Evolutionary conservation across 2,329 filamentous ascomycete species (phyloP).

Genomic region (Calonectria pseudoturangicola): DNA sequence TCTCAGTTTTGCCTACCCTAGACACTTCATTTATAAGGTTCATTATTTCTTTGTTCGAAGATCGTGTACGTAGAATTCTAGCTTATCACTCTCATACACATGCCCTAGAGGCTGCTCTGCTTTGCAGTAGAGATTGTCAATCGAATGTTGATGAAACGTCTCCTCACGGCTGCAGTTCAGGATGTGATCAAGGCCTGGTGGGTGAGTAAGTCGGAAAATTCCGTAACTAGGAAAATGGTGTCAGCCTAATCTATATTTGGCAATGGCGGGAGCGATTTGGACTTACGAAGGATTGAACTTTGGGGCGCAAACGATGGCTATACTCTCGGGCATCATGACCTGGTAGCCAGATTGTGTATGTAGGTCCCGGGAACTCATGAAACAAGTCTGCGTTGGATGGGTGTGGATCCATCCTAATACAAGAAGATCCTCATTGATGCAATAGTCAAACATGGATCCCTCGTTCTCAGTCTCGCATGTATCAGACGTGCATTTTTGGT

Average conservation of each 20-base stretch:
- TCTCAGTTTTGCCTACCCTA: constrained; percentile 4
- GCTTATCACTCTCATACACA: constrained; percentile 79
- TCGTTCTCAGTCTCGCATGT: constrained; percentile 97
- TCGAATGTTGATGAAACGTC: constrained; percentile 85
- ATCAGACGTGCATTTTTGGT: constrained; percentile 91
- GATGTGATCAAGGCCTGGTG: constrained; percentile 91
- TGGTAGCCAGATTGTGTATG: constrained; percentile 97
- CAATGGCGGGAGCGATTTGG: not conserved
- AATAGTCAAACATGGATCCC: constrained; percentile 89
- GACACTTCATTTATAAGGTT: not conserved
- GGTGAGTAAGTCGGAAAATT: constrained; percentile 94
- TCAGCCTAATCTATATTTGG: constrained; percentile 9
- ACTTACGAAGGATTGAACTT: constrained; percentile 84
- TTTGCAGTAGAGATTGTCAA: constrained; percentile 85
- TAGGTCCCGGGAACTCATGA: constrained; percentile 95
- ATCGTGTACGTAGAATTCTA: constrained; percentile 77
- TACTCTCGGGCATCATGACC: constrained; percentile 95
- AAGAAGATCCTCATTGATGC: constrained; percentile 87
- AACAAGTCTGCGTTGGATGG: constrained; percentile 96
- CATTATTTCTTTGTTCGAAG: constrained; percentile 61
- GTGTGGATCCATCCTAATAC: constrained; percentile 98
- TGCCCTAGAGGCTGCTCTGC: constrained; percentile 80
- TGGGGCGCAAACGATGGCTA: constrained; percentile 97
- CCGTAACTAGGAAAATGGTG: constrained; percentile 79
- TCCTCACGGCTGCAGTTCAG: constrained; percentile 85